Conservation (phyloP, 371 early-diverging fungal species). For the Sporodiniella umbellata region DNA sequence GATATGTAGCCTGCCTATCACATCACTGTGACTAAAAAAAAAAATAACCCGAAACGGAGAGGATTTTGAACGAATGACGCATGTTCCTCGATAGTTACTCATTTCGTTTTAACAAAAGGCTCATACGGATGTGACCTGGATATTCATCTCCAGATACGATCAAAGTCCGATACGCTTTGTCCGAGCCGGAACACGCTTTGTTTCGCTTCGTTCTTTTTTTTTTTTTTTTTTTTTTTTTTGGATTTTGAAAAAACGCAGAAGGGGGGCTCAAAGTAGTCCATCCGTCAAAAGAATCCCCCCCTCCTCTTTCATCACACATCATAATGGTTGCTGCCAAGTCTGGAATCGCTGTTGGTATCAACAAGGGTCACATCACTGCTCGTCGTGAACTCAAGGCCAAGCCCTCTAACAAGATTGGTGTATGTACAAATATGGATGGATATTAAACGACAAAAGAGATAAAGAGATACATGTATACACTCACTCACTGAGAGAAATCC, state of each 20-base stretch:
- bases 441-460: background rate
- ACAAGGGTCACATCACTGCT: conserved; percentile 81
- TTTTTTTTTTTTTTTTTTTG: background rate
- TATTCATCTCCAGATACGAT: background rate
- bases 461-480: no score
- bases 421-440: conserved; percentile 57
- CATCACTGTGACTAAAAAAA: no score
- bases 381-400: conserved; percentile 69
- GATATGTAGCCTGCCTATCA: no score
- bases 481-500: background rate
- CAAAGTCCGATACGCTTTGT: background rate
- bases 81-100: no score
- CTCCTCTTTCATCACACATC: conserved; percentile 29
- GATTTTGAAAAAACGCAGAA: background rate
- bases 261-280: background rate
- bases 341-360: conserved; percentile 74
- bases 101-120: no score
- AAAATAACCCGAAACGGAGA: no score
- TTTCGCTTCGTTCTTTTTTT: background rate
- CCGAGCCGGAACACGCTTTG: background rate
- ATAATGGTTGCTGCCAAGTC: conserved; percentile 48
- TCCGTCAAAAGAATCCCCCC: no score
- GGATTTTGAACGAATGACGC: no score
- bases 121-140: no score
- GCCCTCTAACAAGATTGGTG: conserved; percentile 85